Base-by-base conservation (phyloP, 345 rosid genomes). In the Eucalyptus melliodora region DNA sequence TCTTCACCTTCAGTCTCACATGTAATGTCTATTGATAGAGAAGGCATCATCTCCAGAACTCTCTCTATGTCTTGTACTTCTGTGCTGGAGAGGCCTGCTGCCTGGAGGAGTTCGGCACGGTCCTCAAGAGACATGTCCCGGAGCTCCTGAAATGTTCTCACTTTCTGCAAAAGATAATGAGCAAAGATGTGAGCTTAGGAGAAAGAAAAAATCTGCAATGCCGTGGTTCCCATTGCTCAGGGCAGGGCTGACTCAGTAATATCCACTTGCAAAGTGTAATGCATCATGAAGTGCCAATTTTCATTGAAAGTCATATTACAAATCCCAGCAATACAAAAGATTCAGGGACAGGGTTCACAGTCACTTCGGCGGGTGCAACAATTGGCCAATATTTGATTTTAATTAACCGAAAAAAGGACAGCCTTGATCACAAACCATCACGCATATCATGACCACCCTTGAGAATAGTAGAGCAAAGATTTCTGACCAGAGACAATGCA, bases 1-100 rank as follows among this genome's bases (percentile, higher is more conserved):
- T 98, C 99, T 92, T 98, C 99, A 60, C 99, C 99, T 89, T 97
- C 99, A 34, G 99, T 98, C 94, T 97, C 99, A n/a, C 97, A 98
- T 86, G 94, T 95, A 88, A 95, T 95, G 88, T 96, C 99, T 19
- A 97, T 62, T 67, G 97, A 93, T 89, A 97, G 87, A 27, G 98
- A 95, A 87, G 99, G 99, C 97, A 97, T 95, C 98, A 97, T 98
- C 94, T 93, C 97, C 86, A 97, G 92, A 34, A 97, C 99, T 90
- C 88, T 93, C 92, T 98, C 99, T 88, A 96, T 90, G 89, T 97
- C 99, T 89, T 93, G 95, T 44, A 94, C 92, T 90, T 95, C 97
- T 24, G 93, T 81, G 50, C 95, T 47, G 86, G 99, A 95, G 90
- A 98, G 92, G n/a, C 99, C 99, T 89, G 95, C 99, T 51, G 92